Percentiles rank a stretch among this genome's conserved stretches.
phyloP scores from a whole-genome alignment of 306 rosid genomes.

The Casuarina cunninghamiana region DNA sequence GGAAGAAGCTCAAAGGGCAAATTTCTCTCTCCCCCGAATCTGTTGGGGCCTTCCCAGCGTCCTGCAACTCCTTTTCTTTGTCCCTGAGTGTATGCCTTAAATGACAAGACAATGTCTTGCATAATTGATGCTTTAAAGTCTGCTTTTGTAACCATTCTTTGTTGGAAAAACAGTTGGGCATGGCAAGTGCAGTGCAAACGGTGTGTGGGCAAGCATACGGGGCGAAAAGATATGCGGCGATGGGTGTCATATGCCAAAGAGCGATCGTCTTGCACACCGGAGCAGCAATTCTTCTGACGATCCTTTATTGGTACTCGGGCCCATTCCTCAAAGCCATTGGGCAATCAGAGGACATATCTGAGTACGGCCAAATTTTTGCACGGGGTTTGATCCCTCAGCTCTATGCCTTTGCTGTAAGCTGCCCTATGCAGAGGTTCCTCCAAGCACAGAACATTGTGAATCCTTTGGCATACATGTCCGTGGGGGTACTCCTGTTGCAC shows the following conservation, averaged over 20 bases:
- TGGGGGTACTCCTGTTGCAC: constrained; percentile 60
- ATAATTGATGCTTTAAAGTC: neutral
- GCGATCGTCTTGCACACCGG: constrained; percentile 58
- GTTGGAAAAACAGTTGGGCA: constrained; percentile 49
- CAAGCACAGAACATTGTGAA: constrained; percentile 81
- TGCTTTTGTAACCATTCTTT: neutral
- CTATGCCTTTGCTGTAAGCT: constrained; percentile 61
- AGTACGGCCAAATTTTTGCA: constrained; percentile 51
- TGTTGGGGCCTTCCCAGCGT: too few species aligned
- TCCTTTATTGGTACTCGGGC: constrained; percentile 61
- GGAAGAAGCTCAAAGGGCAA: too few species aligned
- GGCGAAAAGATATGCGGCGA: constrained; percentile 47
- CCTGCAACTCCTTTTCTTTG: too few species aligned
- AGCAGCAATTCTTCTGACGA: constrained; percentile 59
- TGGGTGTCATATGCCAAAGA: constrained; percentile 72
- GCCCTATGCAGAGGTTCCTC: constrained; percentile 81
- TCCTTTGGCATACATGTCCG: constrained; percentile 64
- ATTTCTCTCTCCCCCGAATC: too few species aligned
- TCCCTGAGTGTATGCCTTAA: too few species aligned
- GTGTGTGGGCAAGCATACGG: constrained; percentile 82
- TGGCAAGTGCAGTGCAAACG: constrained; percentile 84
- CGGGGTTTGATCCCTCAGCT: constrained; percentile 60
- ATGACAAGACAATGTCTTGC: neutral
- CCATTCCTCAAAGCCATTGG: constrained; percentile 53
- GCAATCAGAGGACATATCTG: constrained; percentile 46